Conservation (phyloP, 805 yeast genomes). For the Ogataea degrootiae region DNA sequence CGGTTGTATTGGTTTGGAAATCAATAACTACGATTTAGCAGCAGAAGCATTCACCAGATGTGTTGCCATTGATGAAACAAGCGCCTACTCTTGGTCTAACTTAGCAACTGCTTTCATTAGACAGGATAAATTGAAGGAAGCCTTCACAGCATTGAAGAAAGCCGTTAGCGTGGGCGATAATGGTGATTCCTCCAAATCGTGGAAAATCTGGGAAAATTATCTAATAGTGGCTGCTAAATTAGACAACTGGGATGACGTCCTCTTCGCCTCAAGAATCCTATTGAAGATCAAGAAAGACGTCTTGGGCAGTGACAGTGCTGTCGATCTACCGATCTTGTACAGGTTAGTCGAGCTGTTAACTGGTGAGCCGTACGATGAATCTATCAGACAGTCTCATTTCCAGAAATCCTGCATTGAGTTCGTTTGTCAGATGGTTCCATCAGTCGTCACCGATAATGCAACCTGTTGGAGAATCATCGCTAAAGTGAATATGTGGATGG, state of each 20-base stretch:
- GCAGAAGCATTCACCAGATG: slow-evolving; percentile 91
- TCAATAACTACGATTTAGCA: slow-evolving; percentile 65
- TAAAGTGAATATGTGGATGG: slow-evolving; percentile 80
- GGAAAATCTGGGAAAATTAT: slow-evolving; percentile 91
- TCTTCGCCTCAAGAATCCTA: slow-evolving; percentile 65
- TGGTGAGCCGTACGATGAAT: slow-evolving; percentile 39
- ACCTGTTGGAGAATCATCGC: slow-evolving; percentile 83
- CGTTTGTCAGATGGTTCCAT: slow-evolving; percentile 63
- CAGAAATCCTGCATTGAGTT: slow-evolving; percentile 69
- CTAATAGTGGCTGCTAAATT: slow-evolving; percentile 75
- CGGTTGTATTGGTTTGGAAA: slow-evolving; percentile 84
- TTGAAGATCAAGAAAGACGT: slow-evolving; percentile 52
- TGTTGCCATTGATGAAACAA: slow-evolving; percentile 77
- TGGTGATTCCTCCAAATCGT: slow-evolving; percentile 48
- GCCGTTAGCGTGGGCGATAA: slow-evolving; percentile 68
- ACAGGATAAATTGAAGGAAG: slow-evolving; percentile 63
- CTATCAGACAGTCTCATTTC: slow-evolving; percentile 45
- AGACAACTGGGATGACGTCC: slow-evolving; percentile 84
- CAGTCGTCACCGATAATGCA: slow-evolving; percentile 59
- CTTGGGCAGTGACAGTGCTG: slow-evolving; percentile 50
- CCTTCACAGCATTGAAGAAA: slow-evolving; percentile 76
- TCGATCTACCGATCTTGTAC: slow-evolving; percentile 74
- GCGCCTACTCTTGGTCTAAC: slow-evolving; percentile 86
- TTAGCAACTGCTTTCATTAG: slow-evolving; percentile 74
- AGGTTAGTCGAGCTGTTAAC: slow-evolving; percentile 64